Evolutionary conservation across 1,284 basidiomycete genomes (phyloP).

Genomic region (Omphalotus olearius): DNA sequence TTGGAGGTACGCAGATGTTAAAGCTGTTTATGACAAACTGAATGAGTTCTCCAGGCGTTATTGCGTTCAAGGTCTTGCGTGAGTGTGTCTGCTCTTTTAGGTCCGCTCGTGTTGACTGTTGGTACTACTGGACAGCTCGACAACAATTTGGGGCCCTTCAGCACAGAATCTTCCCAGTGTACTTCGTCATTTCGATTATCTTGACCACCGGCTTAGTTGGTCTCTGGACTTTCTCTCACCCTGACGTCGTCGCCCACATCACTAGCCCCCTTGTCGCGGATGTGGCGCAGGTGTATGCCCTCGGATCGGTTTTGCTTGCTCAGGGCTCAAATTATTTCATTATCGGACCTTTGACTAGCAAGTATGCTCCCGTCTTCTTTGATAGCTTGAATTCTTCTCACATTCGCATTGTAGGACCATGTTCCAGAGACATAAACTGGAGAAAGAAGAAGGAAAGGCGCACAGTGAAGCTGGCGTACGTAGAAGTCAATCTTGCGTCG

Average conservation of each 20-base stretch:
- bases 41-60: slow-evolving; percentile 38
- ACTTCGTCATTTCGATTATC: slow-evolving; percentile 61
- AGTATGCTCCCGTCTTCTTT: slow-evolving; percentile 34
- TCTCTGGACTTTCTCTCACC: slow-evolving; percentile 64
- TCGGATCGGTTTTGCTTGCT: slow-evolving; percentile 44
- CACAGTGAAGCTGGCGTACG: slow-evolving; percentile 61
- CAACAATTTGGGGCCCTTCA: slow-evolving; percentile 77
- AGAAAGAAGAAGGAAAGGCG: slow-evolving; percentile 70
- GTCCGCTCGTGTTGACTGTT: not conserved
- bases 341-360: slow-evolving; percentile 64
- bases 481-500: slow-evolving; percentile 11
- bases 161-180: slow-evolving; percentile 70
- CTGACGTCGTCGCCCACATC: slow-evolving; percentile 49
- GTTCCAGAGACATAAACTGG: slow-evolving; percentile 67
- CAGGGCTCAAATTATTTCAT: slow-evolving; percentile 58
- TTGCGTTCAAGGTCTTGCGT: slow-evolving; percentile 57
- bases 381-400: slow-evolving; percentile 46
- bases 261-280: slow-evolving; percentile 50
- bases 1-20: slow-evolving; percentile 43
- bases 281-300: slow-evolving; percentile 67
- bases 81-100: slow-evolving; percentile 21
- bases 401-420: slow-evolving; percentile 45
- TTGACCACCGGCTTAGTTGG: slow-evolving; percentile 54
- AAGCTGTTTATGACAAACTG: not conserved
- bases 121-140: slow-evolving; percentile 38